phyloP scores from a whole-genome alignment of 306 rosid species.

The Vigna angularis region DNA sequence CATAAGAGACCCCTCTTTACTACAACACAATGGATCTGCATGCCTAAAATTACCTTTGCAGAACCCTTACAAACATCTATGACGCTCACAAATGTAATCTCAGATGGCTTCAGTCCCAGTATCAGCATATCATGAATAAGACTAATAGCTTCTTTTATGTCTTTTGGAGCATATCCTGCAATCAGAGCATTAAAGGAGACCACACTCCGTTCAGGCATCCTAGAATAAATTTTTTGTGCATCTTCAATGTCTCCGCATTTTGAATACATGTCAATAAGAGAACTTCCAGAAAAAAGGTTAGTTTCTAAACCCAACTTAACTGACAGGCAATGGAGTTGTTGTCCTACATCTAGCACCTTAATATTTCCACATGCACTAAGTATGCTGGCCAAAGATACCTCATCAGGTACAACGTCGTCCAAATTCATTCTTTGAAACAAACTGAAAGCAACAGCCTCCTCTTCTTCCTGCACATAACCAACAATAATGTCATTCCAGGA shows the following conservation, averaged over 20 bases:
- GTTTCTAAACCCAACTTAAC: slow-evolving; percentile 76
- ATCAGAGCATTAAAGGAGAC: slow-evolving; percentile 77
- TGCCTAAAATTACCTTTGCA: slow-evolving; percentile 56
- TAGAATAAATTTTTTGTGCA: slow-evolving; percentile 60
- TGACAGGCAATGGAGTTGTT: slow-evolving; percentile 71
- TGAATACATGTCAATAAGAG: slow-evolving; percentile 87
- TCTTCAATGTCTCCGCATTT: slow-evolving; percentile 63
- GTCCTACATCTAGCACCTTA: slow-evolving; percentile 59
- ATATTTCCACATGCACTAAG: slow-evolving; percentile 80
- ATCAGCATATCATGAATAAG: slow-evolving; percentile 64
- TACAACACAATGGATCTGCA: slow-evolving; percentile 67
- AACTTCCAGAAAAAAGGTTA: slow-evolving; percentile 73
- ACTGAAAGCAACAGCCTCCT: slow-evolving; percentile 63
- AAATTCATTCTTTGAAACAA: slow-evolving; percentile 72
- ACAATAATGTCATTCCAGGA: slow-evolving; percentile 91
- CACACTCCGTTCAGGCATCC: slow-evolving; percentile 66
- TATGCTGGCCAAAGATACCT: slow-evolving; percentile 83
- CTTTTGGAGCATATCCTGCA: slow-evolving; percentile 63
- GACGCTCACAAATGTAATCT: slow-evolving; percentile 71
- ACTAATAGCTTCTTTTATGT: slow-evolving; percentile 60
- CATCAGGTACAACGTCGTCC: slow-evolving; percentile 63
- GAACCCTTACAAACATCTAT: slow-evolving; percentile 69
- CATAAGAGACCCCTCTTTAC: slow-evolving; percentile 64
- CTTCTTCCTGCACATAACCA: slow-evolving; percentile 75
- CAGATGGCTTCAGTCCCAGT: slow-evolving; percentile 67